Evolutionary conservation across 768 basidiomycete genomes (phyloP), one percentile per base, ranked within the genome.

Genomic region (Mycena venus): DNA sequence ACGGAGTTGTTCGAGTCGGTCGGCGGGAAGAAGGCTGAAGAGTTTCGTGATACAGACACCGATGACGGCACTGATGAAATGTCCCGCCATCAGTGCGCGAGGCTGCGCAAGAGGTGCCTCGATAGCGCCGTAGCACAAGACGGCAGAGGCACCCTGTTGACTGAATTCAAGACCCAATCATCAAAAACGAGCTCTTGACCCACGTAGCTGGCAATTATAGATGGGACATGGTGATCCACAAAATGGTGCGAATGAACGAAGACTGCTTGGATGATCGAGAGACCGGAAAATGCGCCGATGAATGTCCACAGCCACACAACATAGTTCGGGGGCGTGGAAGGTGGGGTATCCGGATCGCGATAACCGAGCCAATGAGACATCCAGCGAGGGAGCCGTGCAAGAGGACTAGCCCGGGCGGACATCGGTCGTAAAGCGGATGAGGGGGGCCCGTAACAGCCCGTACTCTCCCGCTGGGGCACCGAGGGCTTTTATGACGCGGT

Each of bases 81-180:
- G 90, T 0, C 90, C 90, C 3, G 86, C 86, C 42, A 91, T 61
- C 4, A 91, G 82, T 1, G 87, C 80, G 19, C 89, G 85, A 17
- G 90, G 90, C 80, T 91, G 90, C 0, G 88, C 87, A 49, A 91
- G 78, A 9, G 90, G 90, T 7, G 85, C 82, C 25, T 91, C 89
- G 58, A 91, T 84, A 2, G 86, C 84, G 19, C 88, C 90, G 70
- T 90, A 91, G 34, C 89, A 85, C 49, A 91, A 83, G 12, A 90
- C 87, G 6, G 90, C 90, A 14, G 88, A 88, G 27, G 90, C 90
- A 25, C 88, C 90, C 91, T 91, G 77, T 15, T 23, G 58, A 38
- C 63, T n/a, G n/a, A 21, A 53, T 40, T 60, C 19, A 38, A 55
- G 27, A 15, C 49, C 25, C 14, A 23, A 3, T 14, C 58, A 32